A percentile compares a stretch with the other conserved stretches of the same genome.
phyloP scores from a whole-genome alignment of 768 basidiomycete genomes.

The Boletus vermiculosoides region DNA sequence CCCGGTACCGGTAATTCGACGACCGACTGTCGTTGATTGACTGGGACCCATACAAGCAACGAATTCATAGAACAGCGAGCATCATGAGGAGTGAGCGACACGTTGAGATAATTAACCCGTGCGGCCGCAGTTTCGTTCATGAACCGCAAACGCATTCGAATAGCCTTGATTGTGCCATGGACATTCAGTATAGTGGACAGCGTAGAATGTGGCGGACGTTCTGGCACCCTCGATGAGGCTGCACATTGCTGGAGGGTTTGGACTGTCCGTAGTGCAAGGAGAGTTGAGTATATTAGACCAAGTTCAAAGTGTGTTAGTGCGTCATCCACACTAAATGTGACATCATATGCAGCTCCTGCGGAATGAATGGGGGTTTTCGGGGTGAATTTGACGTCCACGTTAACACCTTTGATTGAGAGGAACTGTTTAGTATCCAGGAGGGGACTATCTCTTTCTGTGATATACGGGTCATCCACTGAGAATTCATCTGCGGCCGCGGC shows the following conservation, averaged over 20 bases:
- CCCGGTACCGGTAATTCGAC: constrained; percentile 28
- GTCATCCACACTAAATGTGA: constrained; percentile 51
- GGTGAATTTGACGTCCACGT: constrained; percentile 29
- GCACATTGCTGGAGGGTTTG: constrained; percentile 36
- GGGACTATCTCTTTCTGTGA: constrained; percentile 53
- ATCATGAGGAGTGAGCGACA: constrained; percentile 16
- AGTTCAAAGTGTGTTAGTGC: constrained; percentile 55
- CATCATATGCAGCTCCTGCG: constrained; percentile 34
- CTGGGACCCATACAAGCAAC: constrained; percentile 57
- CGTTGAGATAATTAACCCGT: constrained; percentile 32
- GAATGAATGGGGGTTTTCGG: constrained; percentile 2
- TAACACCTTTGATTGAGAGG: constrained; percentile 39
- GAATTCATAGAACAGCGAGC: constrained; percentile 40
- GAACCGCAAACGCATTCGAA: constrained; percentile 50
- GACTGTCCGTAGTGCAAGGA: constrained; percentile 60
- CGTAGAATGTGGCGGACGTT: constrained; percentile 18
- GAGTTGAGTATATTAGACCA: constrained; percentile 64
- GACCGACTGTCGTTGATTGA: constrained; percentile 36
- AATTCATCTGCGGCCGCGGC: constrained; percentile 65
- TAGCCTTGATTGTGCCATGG: constrained; percentile 37
- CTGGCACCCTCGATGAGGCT: constrained; percentile 15
- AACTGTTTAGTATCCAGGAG: constrained; percentile 41
- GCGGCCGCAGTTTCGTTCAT: constrained; percentile 48
- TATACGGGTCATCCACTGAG: constrained; percentile 63
- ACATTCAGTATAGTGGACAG: constrained; percentile 23